Base-by-base conservation (phyloP, 257 asterid species). In the Cinchona pubescens region DNA sequence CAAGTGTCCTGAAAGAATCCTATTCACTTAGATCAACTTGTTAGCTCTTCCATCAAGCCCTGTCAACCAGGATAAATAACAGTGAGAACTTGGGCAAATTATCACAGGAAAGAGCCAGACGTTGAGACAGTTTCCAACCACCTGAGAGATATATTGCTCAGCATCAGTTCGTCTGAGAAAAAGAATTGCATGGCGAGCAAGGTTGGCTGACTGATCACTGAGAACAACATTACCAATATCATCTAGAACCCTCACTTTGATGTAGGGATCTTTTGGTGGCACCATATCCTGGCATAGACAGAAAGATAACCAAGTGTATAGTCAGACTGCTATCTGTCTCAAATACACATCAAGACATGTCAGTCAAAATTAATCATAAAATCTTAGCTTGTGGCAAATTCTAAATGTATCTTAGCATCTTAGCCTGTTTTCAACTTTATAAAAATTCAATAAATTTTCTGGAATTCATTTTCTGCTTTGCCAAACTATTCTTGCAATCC, bases 241-340 rank as follows among this genome's bases (percentile, higher is more conserved):
- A 76, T 87, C 96, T 5, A 90, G 81, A 71, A 92, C 98, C 83
- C 99, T 84, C 74, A 91, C 99, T 83, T 92, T 94, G 76, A 94
- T 87, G 86, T 83, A 92, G 40, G 99, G 98, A 87, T 94, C 97
- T 82, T 94, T 94, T 7, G 98, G 99, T 61, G 99, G 99, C 78
- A 92, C 84, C 92, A 84, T 94, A 77, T 94, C 99, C 98, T 94
- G 79, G 53, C 62, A 66, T 83, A 78, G 49, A 81, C 53, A 67
- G 42, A 65, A 79, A 80, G 35, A 75, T 62, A 72, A 23, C 55
- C 69, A 75, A 77, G 32, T 15, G 27, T 25, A 64, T 46, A 64
- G 19, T 67, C 42, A 32, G 18, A 32, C 11, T 34, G 63, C n/a
- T n/a, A n/a, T n/a, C n/a, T n/a, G n/a, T n/a, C n/a, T n/a, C n/a